phyloP scores from a whole-genome alignment of 306 rosid genomes.

The Gastrolobium villosum region DNA sequence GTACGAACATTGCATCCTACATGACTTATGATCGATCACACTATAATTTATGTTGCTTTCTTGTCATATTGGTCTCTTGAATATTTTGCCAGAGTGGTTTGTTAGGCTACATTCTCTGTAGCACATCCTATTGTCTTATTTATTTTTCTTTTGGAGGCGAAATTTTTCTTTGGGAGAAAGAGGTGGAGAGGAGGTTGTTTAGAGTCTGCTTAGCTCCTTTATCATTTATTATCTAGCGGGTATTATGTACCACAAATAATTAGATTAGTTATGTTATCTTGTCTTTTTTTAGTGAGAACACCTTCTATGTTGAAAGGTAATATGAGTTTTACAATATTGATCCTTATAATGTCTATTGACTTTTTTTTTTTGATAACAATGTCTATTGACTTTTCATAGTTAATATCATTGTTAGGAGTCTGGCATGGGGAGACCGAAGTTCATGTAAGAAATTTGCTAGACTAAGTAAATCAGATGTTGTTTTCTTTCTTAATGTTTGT shows the following conservation, averaged over 20 bases:
- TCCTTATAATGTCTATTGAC: too few relatives aligned
- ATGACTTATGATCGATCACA: background rate
- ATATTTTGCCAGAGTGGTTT: background rate
- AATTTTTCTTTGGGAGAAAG: background rate
- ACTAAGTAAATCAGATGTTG: background rate
- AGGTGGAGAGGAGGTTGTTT: background rate
- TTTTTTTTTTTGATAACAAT: too few relatives aligned
- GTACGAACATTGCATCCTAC: background rate
- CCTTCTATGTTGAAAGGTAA: background rate
- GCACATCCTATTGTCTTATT: background rate
- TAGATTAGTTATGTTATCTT: background rate
- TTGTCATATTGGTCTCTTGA: background rate
- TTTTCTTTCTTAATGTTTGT: background rate
- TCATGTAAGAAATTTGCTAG: background rate
- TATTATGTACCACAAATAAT: background rate
- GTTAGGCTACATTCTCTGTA: background rate
- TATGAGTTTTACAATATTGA: background rate
- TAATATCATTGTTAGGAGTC: too few relatives aligned
- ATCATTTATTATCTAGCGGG: background rate
- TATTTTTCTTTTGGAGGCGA: background rate
- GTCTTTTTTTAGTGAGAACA: background rate
- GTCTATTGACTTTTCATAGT: too few relatives aligned
- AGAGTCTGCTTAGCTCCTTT: background rate
- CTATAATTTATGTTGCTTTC: background rate
- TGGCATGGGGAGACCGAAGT: background rate